phyloP scores from a whole-genome alignment of 192 early-diverging fungal genomes.

The Coemansia umbellata region DNA sequence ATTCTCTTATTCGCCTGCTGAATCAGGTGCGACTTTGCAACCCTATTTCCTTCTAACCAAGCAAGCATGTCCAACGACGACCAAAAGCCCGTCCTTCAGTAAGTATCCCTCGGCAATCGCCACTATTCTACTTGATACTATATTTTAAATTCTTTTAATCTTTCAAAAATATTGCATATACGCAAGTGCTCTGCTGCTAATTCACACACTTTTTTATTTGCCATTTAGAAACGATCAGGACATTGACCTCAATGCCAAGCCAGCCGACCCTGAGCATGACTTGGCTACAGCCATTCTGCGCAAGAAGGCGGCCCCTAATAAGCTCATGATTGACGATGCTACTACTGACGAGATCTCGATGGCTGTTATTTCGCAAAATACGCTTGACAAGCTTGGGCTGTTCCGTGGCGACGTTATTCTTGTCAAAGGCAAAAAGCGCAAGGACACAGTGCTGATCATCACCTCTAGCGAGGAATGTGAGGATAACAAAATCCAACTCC shows the following conservation, averaged over 20 bases:
- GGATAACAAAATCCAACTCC: conserved; percentile 88
- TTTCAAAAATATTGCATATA: background rate
- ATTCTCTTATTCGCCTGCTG: too few species aligned
- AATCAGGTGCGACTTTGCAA: background rate
- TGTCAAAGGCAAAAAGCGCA: conserved; percentile 97
- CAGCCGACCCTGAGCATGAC: conserved; percentile 68
- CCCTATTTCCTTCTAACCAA: background rate
- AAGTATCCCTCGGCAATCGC: too few species aligned
- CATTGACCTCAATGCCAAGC: conserved; percentile 30
- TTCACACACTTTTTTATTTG: conserved; percentile 1
- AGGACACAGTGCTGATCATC: conserved; percentile 94
- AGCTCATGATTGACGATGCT: conserved; percentile 97
- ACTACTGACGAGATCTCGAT: conserved; percentile 98
- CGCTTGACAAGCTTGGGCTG: conserved; percentile 87
- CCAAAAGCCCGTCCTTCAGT: conserved; percentile 34
- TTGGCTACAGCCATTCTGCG: conserved; percentile 92
- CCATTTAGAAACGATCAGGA: conserved; percentile 34
- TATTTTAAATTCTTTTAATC: background rate
- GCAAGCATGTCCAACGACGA: conserved; percentile 29
- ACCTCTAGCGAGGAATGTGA: conserved; percentile 89
- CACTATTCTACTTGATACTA: too few species aligned
- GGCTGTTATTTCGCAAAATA: conserved; percentile 79
- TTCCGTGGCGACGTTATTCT: conserved; percentile 96
- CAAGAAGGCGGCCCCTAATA: conserved; percentile 95
- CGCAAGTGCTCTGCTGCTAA: background rate